Evolutionary conservation across 2,329 filamentous ascomycete species (phyloP), one percentile per base, ranked within the genome.

Genomic region (Bipolaris zeicola): DNA sequence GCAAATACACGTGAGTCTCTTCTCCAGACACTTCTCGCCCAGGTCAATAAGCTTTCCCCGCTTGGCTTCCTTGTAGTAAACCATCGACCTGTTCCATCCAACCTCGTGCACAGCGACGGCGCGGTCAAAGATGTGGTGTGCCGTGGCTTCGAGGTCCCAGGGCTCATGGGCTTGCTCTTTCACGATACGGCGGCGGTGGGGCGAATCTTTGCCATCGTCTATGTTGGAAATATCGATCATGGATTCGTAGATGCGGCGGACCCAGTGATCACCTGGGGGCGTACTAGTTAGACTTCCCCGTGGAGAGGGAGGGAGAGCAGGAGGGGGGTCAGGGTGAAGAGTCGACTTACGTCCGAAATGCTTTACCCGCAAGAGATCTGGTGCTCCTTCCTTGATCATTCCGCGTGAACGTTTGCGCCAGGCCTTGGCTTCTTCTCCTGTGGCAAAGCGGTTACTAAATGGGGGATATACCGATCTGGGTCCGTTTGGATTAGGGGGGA

Each of bases 101-200:
- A 51, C 47, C 48, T 66, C 63, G 57, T 74, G 70, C 6, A 73
- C 67, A 0, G 55, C 55, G 14, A 71, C 20, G 6, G 61, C 60
- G 3, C 45, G 31, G 38, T 74, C 71, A 53, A 74, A 73, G 52
- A 73, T 36, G 24, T 68, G 52, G 60, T 73, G 70, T 1, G 70
- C 70, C 0, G 61, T 54, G 26, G 71, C 69, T 33, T 74, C 70
- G 4, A 74, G 50, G 16, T 74, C 71, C 5, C 37, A 3, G 0
- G 45, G 26, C 5, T 64, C 51, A 37, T 66, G 68, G 1, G 33
- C 58, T 0, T 11, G 3, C 2, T 28, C 22, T 1, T 39, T 18
- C 2, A 18, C 44, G 57, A 74, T 69, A 24, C 70, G 69, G 3
- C 39, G 14, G 22, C 60, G 60, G 46, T 71, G 62, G 44, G 57